Percentiles rank a stretch among this genome's conserved stretches.
Conservation (phyloP, 345 rosid species). For the Hirschfeldia incana region DNA sequence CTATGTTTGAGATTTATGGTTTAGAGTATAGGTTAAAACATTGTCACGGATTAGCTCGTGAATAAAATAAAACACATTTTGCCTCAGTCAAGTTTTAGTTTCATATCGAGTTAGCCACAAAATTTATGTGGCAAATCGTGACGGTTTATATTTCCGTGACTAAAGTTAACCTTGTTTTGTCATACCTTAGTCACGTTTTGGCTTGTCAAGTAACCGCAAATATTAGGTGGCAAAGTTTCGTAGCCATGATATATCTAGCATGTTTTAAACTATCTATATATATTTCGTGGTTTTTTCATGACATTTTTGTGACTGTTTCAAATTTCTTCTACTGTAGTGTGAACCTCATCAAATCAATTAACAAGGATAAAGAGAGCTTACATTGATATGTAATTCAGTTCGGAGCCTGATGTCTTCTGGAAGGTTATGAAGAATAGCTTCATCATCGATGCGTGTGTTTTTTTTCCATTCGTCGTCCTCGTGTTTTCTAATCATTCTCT, state of each 20-base stretch:
- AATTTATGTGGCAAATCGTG: too few relatives aligned
- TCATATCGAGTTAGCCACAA: too few relatives aligned
- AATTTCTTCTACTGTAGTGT: not conserved
- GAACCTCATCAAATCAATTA: not conserved
- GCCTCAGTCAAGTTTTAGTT: too few relatives aligned
- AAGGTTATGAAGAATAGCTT: constrained; percentile 4
- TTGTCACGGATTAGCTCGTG: too few relatives aligned
- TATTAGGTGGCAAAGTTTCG: not conserved
- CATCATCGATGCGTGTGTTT: constrained; percentile 27
- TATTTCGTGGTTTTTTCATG: not conserved
- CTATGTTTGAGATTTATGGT: too few relatives aligned
- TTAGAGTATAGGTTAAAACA: too few relatives aligned
- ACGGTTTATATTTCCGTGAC: too few relatives aligned
- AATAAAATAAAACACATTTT: too few relatives aligned
- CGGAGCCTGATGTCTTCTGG: constrained; percentile 17
- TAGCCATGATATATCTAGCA: not conserved
- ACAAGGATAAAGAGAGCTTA: constrained; percentile 2
- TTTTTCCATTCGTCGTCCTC: constrained; percentile 12
- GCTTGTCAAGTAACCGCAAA: not conserved
- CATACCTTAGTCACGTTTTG: not conserved
- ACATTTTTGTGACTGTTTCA: not conserved
- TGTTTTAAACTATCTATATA: not conserved
- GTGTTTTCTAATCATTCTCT: constrained; percentile 12
- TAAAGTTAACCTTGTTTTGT: too few relatives aligned
- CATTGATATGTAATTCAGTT: constrained; percentile 8